These are phyloP conservation scores for Ceratocystiopsis brevicomis DNA, from an alignment of 2,329 filamentous ascomycete species.

Conservation along the genomic window DNA sequence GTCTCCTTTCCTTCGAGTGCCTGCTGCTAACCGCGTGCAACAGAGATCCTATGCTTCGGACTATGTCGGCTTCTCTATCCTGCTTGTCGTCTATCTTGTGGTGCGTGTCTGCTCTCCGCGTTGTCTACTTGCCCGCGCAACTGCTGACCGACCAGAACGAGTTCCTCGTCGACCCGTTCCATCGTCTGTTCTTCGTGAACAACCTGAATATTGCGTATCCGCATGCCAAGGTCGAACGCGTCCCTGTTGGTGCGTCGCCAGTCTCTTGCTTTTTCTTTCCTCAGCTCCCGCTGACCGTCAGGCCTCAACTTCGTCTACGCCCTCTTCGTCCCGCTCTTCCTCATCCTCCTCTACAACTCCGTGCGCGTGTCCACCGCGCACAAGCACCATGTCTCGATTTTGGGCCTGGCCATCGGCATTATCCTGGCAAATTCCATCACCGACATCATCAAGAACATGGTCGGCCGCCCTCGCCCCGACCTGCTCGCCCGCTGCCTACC, in stretches of 20 bases:
- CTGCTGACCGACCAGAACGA: constrained; percentile 29
- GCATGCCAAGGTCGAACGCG: constrained; percentile 66
- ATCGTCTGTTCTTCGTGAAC: constrained; percentile 82
- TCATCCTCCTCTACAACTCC: constrained; percentile 48
- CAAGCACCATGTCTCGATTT: constrained; percentile 69
- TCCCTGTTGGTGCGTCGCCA: constrained; percentile 46
- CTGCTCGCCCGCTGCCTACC: constrained; percentile 63
- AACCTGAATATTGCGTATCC: constrained; percentile 74
- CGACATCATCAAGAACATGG: constrained; percentile 76
- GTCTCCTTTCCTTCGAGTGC: no score
- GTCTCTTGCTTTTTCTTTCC: not conserved
- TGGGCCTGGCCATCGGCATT: constrained; percentile 62
- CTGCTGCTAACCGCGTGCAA: not conserved
- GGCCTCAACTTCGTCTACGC: constrained; percentile 55
- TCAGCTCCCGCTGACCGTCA: not conserved
- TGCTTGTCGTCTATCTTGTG: constrained; percentile 49
- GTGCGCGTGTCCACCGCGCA: constrained; percentile 44
- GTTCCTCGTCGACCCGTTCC: constrained; percentile 63
- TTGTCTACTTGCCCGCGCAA: no score
- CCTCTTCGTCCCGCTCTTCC: constrained; percentile 46
- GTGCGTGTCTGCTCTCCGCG: constrained; percentile 19
- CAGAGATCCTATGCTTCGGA: constrained; percentile 74
- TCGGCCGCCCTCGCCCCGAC: constrained; percentile 45
- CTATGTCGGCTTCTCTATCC: constrained; percentile 57
- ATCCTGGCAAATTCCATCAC: constrained; percentile 68